Evolutionary conservation across 148 eudicot genomes (phyloP).

Genomic region (Nyssa sinensis): DNA sequence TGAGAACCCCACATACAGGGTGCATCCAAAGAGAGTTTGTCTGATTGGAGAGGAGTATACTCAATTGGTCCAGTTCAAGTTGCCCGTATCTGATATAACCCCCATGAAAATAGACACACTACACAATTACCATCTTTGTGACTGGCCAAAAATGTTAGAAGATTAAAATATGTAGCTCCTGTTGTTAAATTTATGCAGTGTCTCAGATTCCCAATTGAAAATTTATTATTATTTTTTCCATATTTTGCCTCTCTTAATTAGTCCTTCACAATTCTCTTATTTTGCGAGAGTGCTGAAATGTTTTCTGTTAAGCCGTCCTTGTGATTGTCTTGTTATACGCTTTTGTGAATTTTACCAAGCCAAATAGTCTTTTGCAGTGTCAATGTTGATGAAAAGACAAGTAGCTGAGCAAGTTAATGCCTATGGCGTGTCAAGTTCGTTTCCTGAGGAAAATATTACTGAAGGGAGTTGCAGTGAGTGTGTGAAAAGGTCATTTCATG

Average conservation of each 20-base stretch:
- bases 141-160: neutral
- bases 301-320: neutral
- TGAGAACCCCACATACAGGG: no score
- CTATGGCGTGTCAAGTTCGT: slow-evolving; percentile 24
- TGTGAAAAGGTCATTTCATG: slow-evolving; percentile 20
- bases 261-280: neutral
- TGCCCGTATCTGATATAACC: no score
- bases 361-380: slow-evolving; percentile 47
- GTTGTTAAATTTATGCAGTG: no score
- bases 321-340: neutral
- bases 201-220: no score
- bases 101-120: no score
- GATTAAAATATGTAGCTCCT: no score
- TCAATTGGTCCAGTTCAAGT: no score
- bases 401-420: slow-evolving; percentile 36
- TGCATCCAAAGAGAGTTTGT: no score
- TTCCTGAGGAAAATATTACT: slow-evolving; percentile 23
- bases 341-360: slow-evolving; percentile 10
- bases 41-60: no score
- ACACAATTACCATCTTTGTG: no score
- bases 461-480: slow-evolving; percentile 17
- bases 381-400: slow-evolving; percentile 68
- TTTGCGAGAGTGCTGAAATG: slow-evolving; percentile 15
- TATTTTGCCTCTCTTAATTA: slow-evolving; percentile 24
- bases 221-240: slow-evolving; percentile 16